Evolutionary conservation across 2,329 filamentous ascomycete species (phyloP), one percentile per base, ranked within the genome.

Genomic region (Ceratocystis cacaofunesta): DNA sequence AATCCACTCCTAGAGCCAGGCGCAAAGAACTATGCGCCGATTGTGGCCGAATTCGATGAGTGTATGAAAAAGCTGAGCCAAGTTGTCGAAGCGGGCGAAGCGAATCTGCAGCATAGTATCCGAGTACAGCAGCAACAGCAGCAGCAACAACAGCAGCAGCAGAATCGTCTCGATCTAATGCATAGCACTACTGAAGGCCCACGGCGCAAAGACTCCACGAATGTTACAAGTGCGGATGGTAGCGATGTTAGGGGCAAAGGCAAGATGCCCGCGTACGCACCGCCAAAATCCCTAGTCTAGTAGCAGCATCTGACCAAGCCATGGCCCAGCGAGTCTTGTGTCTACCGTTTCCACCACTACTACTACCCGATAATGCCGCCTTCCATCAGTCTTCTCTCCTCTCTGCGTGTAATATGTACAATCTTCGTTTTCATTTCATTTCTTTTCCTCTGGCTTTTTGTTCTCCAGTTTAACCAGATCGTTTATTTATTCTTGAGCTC

Each of bases 21-120:
- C 62, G 69, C 68, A 43, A 72, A 74, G 2, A 80, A 82, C 61
- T 80, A 84, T 66, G 74, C 76, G 1, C 73, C 71, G 2, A 71
- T 87, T 50, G 72, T 84, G 1, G 79, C 80, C 17, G 80, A 84
- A 44, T 87, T 87, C 68, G 79, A 82, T 64, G 77, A 76, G 67
- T 77, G 80, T 57, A 84, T 87, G 82, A 74, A 68, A 2, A 75
- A 82, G 22, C 70, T 86, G 68, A 78, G 77, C 63, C 80, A 75
- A 69, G 78, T 85, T 2, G 78, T 83, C 7, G 77, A 77, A n/a
- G 78, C 79, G n/a, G 76, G 77, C 2, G 77, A 80, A 66, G 77
- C 76, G 62, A 76, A 78, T 63, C 73, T 75, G 64, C 71, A 72
- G 64, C 73, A 71, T 62, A 68, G 68, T 67, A 62, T 62, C 5